Base-by-base conservation (phyloP, 352 stramenopile genomes). In the Globisporangium paroecandrum region DNA sequence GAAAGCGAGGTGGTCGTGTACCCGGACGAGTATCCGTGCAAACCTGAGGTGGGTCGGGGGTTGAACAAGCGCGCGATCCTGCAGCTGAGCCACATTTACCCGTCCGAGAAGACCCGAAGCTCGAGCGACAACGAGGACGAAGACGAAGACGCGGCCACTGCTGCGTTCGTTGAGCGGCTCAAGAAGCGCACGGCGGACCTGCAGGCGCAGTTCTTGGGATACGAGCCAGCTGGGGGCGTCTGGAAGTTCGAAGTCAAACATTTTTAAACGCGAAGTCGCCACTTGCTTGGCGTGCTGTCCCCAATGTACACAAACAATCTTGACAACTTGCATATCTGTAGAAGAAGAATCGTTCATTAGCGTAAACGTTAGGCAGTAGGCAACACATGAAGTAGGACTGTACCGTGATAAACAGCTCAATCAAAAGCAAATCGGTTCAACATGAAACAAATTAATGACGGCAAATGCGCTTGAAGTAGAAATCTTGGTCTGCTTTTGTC, bases 51-150 rank as follows among this genome's bases (percentile, higher is more conserved):
- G 4, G 79, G 78, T 7, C 51, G 41, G 10, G 77, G 53, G 3
- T 53, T 87, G 15, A 88, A 88, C 67, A 87, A 85, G 51, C 74
- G 77, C 51, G 79, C 79, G 36, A 69, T 83, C 58, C 57, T 88
- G 15, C 62, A 76, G 15, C 66, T 87, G 22, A 29, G 69, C 15
- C 64, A 71, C 7, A 72, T 86, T 41, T 81, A 69, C 47, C 68
- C 69, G 6, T 72, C 72, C 27, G n/a, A 76, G 15, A 43, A 13
- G 54, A 65, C 4, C 20, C 29, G 29, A 9, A 66, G 3, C 22
- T 10, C 3, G 20, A n/a, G 12, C n/a, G 43, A 27, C 60, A 25
- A 47, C 22, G 56, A 32, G 29, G 29, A 65, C 15, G 51, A 46
- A 15, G 38, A 65, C 12, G 36, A 60, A n/a, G 65, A 67, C 24